Conservation (phyloP, 2,329 filamentous ascomycete species). For the Fusarium pseudoanthophilum region DNA sequence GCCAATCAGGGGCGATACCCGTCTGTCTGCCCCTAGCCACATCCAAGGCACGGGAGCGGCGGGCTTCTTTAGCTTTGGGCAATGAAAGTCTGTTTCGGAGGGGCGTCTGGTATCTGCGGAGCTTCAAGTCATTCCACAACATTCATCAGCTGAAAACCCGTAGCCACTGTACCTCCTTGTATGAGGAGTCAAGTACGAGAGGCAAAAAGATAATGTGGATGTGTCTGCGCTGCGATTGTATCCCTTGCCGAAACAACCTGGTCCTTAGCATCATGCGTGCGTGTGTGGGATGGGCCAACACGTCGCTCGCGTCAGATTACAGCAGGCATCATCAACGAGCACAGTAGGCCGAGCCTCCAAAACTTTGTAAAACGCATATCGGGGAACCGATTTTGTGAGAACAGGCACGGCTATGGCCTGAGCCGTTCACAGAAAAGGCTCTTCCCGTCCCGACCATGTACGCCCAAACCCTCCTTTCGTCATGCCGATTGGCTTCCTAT, state of each 20-base stretch:
- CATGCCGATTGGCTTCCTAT: constrained; percentile 13
- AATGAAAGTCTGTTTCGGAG: constrained; percentile 35
- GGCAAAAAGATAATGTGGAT: neutral
- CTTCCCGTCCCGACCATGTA: constrained; percentile 49
- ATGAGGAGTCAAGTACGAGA: constrained; percentile 7
- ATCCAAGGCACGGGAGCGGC: constrained; percentile 45
- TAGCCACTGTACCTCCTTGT: constrained; percentile 30
- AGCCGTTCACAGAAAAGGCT: constrained; percentile 48
- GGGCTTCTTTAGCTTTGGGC: constrained; percentile 32
- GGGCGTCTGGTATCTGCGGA: constrained; percentile 34
- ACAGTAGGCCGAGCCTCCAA: constrained; percentile 15
- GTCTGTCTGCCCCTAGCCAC: constrained; percentile 34
- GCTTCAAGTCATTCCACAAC: constrained; percentile 23
- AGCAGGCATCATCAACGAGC: constrained; percentile 4
- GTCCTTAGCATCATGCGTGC: constrained; percentile 3
- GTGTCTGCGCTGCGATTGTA: neutral
- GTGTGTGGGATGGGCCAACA: constrained; percentile 17
- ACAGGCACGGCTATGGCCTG: constrained; percentile 37
- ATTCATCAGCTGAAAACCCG: constrained; percentile 37
- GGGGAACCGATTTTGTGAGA: constrained; percentile 7
- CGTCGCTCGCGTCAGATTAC: constrained; percentile 22
- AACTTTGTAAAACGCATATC: constrained; percentile 16
- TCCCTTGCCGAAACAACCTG: neutral
- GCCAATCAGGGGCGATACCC: constrained; percentile 40
- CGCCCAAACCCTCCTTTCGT: constrained; percentile 33